Evolutionary conservation across 495 filamentous ascomycete species (phyloP).

Genomic region (Aspergillus panamensis): DNA sequence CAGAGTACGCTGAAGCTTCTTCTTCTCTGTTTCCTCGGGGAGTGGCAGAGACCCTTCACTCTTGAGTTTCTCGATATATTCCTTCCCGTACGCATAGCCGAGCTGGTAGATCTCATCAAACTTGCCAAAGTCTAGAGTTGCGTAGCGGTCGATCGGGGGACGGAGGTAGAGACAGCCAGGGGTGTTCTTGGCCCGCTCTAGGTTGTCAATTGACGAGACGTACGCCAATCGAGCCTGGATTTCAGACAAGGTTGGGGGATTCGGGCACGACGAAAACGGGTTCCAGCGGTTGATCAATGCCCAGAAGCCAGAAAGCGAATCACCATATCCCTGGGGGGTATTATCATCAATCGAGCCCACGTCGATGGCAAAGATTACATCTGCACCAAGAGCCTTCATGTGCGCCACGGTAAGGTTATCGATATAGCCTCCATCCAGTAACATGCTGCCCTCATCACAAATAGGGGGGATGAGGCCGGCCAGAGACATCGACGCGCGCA

Average conservation of each 20-base stretch:
- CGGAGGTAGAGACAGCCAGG: constrained; percentile 92
- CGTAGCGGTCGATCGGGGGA: constrained; percentile 88
- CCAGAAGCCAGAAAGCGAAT: constrained; percentile 94
- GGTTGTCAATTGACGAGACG: constrained; percentile 85
- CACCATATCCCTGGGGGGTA: constrained; percentile 84
- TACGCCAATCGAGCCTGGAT: constrained; percentile 95
- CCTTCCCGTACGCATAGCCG: constrained; percentile 80
- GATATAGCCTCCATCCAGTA: constrained; percentile 93
- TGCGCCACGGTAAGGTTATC: constrained; percentile 96
- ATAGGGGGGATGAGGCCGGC: constrained; percentile 89
- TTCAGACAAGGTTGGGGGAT: constrained; percentile 91
- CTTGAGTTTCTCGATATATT: constrained; percentile 68
- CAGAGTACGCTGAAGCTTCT: constrained; percentile 85
- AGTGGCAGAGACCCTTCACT: constrained; percentile 68
- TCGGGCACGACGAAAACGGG: constrained; percentile 78
- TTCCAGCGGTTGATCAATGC: constrained; percentile 94
- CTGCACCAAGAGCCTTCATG: constrained; percentile 91
- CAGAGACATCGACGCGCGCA: constrained; percentile 92
- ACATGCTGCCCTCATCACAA: constrained; percentile 94
- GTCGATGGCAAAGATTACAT: constrained; percentile 93
- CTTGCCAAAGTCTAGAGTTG: constrained; percentile 91
- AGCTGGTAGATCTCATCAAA: constrained; percentile 95
- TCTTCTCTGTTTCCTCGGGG: constrained; percentile 76
- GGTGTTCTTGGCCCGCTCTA: constrained; percentile 86
- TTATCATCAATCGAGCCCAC: constrained; percentile 89